These are phyloP conservation scores for Colletotrichum camelliae DNA, from an alignment of 2,329 filamentous ascomycete genomes.

Conservation along the genomic window DNA sequence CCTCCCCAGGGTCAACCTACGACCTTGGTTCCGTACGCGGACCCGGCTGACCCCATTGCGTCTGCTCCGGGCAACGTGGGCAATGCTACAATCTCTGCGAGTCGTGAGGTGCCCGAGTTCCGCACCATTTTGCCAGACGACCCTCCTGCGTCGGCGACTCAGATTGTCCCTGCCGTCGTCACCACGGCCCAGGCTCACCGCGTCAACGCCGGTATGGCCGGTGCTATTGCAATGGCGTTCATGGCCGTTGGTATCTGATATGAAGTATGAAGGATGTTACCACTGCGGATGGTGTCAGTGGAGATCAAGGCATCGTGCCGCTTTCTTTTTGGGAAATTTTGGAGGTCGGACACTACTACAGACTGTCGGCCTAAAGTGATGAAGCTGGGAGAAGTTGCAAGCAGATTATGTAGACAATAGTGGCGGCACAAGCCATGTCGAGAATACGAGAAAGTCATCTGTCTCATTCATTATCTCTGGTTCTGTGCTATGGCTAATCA, in stretches of 20 bases:
- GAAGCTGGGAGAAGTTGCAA: not conserved
- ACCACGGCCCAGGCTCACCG: constrained; percentile 4
- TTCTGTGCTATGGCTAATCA: not conserved
- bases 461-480: not conserved
- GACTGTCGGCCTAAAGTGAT: not conserved
- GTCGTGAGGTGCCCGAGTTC: not conserved
- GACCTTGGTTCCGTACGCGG: not conserved
- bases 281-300: not conserved
- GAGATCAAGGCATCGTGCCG: not conserved
- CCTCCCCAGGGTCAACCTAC: not conserved
- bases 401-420: constrained; percentile 12
- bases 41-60: not conserved
- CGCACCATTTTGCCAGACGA: constrained; percentile 5
- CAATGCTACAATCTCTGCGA: constrained; percentile 1
- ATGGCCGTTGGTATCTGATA: not conserved
- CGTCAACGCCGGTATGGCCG: not conserved
- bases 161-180: not conserved
- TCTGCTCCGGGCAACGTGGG: not conserved
- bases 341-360: not conserved
- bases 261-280: not conserved
- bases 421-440: not conserved
- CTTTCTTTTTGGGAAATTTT: constrained; percentile 12
- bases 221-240: not conserved
- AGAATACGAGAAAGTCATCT: not conserved
- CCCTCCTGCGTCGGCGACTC: not conserved